Evolutionary conservation across 768 basidiomycete species (phyloP).

Genomic region (Lentinula lateritia): DNA sequence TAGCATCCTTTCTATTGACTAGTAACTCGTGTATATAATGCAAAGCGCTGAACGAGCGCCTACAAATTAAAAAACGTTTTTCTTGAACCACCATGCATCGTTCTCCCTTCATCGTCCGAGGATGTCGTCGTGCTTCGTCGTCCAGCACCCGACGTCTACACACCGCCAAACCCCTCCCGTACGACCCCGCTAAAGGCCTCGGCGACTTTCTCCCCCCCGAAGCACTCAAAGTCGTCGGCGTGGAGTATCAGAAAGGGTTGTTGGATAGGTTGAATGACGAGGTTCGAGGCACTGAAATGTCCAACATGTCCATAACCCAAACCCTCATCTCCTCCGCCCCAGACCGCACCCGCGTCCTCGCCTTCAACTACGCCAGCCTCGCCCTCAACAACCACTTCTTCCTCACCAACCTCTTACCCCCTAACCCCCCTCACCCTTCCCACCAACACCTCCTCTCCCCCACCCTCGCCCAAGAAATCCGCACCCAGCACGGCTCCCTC

Average conservation of each 20-base stretch:
- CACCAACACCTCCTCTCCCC: constrained; percentile 34
- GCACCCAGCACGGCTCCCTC: constrained; percentile 54
- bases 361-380: no score
- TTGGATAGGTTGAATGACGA: constrained; percentile 72
- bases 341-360: no score
- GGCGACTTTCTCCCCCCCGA: constrained; percentile 69
- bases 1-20: no score
- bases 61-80: no score
- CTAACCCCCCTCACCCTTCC: constrained; percentile 24
- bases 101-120: no score
- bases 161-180: constrained; percentile 50
- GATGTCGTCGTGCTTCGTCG: no score
- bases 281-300: constrained; percentile 63
- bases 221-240: constrained; percentile 66
- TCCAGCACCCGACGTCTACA: constrained; percentile 52
- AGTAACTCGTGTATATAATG: no score
- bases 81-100: no score
- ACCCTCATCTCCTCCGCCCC: no score
- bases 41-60: no score
- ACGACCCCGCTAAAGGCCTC: constrained; percentile 65
- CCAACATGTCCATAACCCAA: no score
- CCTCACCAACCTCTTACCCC: constrained; percentile 20
- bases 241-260: constrained; percentile 85
- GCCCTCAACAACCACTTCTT: no score
- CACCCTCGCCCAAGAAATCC: constrained; percentile 29